Evolutionary conservation across 2,329 filamentous ascomycete genomes (phyloP).

Genomic region (Epichloe gansuensis): DNA sequence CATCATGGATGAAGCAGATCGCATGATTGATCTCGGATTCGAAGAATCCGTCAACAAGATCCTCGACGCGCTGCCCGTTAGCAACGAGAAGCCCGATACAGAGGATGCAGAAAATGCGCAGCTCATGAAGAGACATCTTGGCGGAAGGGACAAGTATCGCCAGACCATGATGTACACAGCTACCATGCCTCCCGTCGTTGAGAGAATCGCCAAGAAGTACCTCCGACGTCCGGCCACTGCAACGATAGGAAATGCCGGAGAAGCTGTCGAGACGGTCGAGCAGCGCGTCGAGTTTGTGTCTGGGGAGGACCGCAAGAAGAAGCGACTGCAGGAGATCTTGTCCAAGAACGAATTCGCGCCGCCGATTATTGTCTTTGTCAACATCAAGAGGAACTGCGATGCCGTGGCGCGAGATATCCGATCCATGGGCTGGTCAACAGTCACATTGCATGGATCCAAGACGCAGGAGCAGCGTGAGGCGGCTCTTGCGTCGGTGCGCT

Average conservation of each 20-base stretch:
- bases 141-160: constrained; percentile 66
- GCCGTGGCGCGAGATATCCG: constrained; percentile 90
- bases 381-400: constrained; percentile 98
- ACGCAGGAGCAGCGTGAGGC: constrained; percentile 97
- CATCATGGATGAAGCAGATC: constrained; percentile 98
- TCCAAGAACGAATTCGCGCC: constrained; percentile 65
- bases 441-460: constrained; percentile 89
- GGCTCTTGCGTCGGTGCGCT: constrained; percentile 72
- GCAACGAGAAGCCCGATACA: constrained; percentile 88
- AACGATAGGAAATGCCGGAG: constrained; percentile 85
- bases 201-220: constrained; percentile 95
- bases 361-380: constrained; percentile 98
- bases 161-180: constrained; percentile 99
- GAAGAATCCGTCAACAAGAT: constrained; percentile 98
- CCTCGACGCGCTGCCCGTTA: constrained; percentile 79
- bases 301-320: constrained; percentile 93
- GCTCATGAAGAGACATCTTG: constrained; percentile 72
- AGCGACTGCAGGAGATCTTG: constrained; percentile 84
- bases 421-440: constrained; percentile 77
- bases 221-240: constrained; percentile 85
- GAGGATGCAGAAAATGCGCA: constrained; percentile 78
- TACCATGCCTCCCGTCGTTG: constrained; percentile 86
- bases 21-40: constrained; percentile 97
- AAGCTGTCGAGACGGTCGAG: constrained; percentile 95
- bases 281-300: constrained; percentile 86